These are phyloP conservation scores for Curvularia spicifera DNA, from an alignment of 2,329 filamentous ascomycete genomes.

Conservation along the genomic window DNA sequence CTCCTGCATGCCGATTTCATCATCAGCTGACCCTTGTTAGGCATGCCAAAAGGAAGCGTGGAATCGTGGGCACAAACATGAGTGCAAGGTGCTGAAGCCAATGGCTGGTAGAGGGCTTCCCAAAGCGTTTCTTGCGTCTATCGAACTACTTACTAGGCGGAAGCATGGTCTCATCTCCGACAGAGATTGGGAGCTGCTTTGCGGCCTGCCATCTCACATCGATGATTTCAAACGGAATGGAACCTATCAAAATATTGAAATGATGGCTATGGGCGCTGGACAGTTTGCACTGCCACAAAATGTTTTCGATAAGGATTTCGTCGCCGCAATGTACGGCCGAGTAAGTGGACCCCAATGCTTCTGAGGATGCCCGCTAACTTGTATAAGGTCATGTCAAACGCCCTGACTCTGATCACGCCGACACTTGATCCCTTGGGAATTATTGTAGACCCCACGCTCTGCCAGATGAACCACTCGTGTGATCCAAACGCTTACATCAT, in stretches of 20 bases:
- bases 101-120: slow-evolving; percentile 56
- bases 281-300: slow-evolving; percentile 58
- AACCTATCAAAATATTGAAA: slow-evolving; percentile 55
- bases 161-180: slow-evolving; percentile 48
- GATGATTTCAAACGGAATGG: slow-evolving; percentile 53
- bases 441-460: slow-evolving; percentile 62
- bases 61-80: slow-evolving; percentile 64
- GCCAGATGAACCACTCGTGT: slow-evolving; percentile 68
- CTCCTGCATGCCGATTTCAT: background rate
- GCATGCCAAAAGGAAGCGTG: slow-evolving; percentile 66
- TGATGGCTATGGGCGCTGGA: slow-evolving; percentile 62
- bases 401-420: slow-evolving; percentile 62
- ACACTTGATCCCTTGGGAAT: slow-evolving; percentile 65
- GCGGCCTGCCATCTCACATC: slow-evolving; percentile 57
- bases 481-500: slow-evolving; percentile 64
- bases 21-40: slow-evolving; percentile 43
- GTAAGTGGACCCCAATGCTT: slow-evolving; percentile 31
- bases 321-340: slow-evolving; percentile 54
- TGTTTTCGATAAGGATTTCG: slow-evolving; percentile 51
- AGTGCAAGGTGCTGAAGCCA: slow-evolving; percentile 61
- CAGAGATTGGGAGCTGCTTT: slow-evolving; percentile 53
- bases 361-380: slow-evolving; percentile 28
- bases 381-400: slow-evolving; percentile 59
- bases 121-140: slow-evolving; percentile 61
- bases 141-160: slow-evolving; percentile 60